These are phyloP conservation scores for Botryotinia calthae DNA, from an alignment of 2,329 filamentous ascomycete species.

Conservation along the genomic window DNA sequence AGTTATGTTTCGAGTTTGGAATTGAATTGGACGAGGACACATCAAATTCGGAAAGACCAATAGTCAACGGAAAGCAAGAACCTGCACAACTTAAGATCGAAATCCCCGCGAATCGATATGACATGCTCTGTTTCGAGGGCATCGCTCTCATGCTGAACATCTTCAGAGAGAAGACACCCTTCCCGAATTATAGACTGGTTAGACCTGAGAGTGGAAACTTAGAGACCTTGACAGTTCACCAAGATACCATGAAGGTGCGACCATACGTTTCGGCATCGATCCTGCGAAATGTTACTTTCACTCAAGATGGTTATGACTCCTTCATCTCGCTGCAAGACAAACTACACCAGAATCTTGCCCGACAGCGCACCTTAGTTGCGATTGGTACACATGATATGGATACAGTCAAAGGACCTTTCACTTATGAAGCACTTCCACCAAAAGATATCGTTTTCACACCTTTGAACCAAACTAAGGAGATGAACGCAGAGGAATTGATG, in stretches of 20 bases:
- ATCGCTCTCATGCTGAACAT: slow-evolving; percentile 95
- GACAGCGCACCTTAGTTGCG: slow-evolving; percentile 89
- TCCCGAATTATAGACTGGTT: slow-evolving; percentile 77
- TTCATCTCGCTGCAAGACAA: slow-evolving; percentile 99
- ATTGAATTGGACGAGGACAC: slow-evolving; percentile 94
- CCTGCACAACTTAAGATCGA: slow-evolving; percentile 95
- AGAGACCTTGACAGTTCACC: slow-evolving; percentile 75
- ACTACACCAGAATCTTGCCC: slow-evolving; percentile 91
- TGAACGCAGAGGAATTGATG: slow-evolving; percentile 90
- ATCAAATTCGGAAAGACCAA: slow-evolving; percentile 56
- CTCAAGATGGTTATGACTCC: slow-evolving; percentile 85
- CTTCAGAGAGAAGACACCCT: slow-evolving; percentile 72
- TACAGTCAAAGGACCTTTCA: slow-evolving; percentile 90
- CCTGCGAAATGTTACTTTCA: slow-evolving; percentile 87
- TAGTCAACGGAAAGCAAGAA: slow-evolving; percentile 77
- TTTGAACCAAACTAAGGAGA: slow-evolving; percentile 84
- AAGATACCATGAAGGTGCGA: slow-evolving; percentile 73
- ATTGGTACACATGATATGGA: slow-evolving; percentile 97
- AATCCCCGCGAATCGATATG: slow-evolving; percentile 89
- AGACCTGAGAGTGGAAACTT: slow-evolving; percentile 70
- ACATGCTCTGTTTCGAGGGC: slow-evolving; percentile 97
- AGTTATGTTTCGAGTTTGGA: slow-evolving; percentile 93
- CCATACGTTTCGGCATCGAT: slow-evolving; percentile 89
- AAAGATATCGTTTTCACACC: slow-evolving; percentile 88
- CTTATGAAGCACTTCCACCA: slow-evolving; percentile 89